A percentile compares a stretch with the other conserved stretches of the same genome.
These are phyloP conservation scores for Austroboletus novae-zelandiae DNA, from an alignment of 1,284 basidiomycete genomes.

Conservation along the genomic window DNA sequence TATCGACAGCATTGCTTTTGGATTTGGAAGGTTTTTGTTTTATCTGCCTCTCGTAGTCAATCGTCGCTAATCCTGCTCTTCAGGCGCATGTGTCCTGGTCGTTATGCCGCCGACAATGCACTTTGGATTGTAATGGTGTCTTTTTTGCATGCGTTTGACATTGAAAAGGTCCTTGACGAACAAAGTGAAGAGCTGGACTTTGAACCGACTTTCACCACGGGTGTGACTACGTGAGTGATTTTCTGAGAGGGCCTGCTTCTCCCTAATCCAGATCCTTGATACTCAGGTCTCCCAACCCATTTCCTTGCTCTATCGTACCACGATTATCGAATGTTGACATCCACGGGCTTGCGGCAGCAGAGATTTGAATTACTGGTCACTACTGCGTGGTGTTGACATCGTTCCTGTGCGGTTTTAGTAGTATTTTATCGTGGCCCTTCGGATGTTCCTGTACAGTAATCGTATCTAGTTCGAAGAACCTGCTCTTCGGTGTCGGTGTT, in stretches of 20 bases:
- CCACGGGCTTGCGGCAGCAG: background rate
- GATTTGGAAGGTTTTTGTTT: constrained; percentile 39
- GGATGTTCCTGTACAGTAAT: background rate
- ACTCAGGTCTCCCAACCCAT: constrained; percentile 19
- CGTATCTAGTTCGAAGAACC: constrained; percentile 20
- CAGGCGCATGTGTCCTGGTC: constrained; percentile 28
- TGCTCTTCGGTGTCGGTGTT: constrained; percentile 19
- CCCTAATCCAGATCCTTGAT: background rate
- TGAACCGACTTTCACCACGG: constrained; percentile 14
- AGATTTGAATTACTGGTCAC: background rate
- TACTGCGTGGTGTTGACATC: background rate
- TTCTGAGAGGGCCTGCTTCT: background rate
- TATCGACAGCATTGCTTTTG: constrained; percentile 35
- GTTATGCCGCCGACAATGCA: constrained; percentile 23
- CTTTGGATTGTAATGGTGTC: constrained; percentile 24
- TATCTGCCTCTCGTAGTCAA: too few relatives aligned
- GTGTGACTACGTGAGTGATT: constrained; percentile 14
- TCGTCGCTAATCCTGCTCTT: background rate
- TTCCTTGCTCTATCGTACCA: constrained; percentile 19
- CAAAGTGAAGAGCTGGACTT: constrained; percentile 18
- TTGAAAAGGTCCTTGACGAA: constrained; percentile 16
- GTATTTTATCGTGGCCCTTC: background rate
- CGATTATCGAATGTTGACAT: constrained; percentile 3
- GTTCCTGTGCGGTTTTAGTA: background rate
- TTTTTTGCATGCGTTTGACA: constrained; percentile 20